Percentiles rank a stretch among this genome's conserved stretches.
These are phyloP conservation scores for Populus ilicifolia DNA, from an alignment of 345 rosid genomes.

Conservation along the genomic window DNA sequence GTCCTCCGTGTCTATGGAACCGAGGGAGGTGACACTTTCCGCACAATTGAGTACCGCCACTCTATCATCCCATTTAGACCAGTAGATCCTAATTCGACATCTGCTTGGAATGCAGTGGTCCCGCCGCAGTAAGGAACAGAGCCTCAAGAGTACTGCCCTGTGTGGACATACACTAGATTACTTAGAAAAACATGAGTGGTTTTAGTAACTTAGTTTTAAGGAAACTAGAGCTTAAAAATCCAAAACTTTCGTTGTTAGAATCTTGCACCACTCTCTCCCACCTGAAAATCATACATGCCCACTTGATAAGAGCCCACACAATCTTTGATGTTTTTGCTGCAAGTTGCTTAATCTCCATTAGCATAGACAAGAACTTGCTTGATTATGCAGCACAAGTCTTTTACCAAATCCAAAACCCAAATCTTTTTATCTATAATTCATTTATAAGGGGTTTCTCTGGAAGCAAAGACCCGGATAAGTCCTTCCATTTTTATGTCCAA, in stretches of 20 bases:
- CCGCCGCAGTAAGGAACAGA: no score
- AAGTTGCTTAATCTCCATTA: conserved; percentile 54
- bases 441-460: conserved; percentile 53
- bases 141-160: no score
- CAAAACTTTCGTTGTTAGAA: conserved; percentile 53
- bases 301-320: conserved; percentile 54
- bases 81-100: conserved; percentile 88
- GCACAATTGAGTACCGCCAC: background rate
- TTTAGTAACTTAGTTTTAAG: conserved; percentile 31
- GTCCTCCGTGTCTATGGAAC: background rate
- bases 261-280: conserved; percentile 45
- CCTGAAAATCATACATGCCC: conserved; percentile 63
- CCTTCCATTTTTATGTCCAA: conserved; percentile 44
- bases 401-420: conserved; percentile 48
- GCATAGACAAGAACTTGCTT: conserved; percentile 26
- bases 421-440: conserved; percentile 53
- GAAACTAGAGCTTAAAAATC: conserved; percentile 47
- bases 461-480: conserved; percentile 33
- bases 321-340: conserved; percentile 52
- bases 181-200: background rate
- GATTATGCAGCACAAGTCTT: conserved; percentile 47
- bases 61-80: background rate
- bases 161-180: no score
- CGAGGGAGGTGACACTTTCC: background rate
- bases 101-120: conserved; percentile 93